Evolutionary conservation across 2,329 filamentous ascomycete genomes (phyloP).

Genomic region (Furcasterigmium furcatum): DNA sequence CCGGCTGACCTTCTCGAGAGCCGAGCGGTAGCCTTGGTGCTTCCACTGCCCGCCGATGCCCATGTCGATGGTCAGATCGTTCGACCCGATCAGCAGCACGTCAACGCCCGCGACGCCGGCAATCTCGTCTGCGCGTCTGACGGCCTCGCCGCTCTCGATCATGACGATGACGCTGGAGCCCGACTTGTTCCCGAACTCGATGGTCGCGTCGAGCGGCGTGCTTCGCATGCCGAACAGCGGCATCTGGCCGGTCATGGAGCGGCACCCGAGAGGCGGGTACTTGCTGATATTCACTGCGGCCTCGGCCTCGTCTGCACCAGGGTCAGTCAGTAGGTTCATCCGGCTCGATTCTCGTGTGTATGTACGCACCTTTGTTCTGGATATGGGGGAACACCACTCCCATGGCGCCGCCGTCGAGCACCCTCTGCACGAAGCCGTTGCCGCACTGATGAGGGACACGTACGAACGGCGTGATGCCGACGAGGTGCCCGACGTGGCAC

Average conservation of each 20-base stretch:
- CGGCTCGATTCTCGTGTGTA: too few relatives aligned
- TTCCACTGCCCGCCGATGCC: background rate
- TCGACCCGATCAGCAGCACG: slow-evolving; percentile 5
- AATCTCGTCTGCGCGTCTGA: slow-evolving; percentile 1
- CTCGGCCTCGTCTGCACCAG: slow-evolving; percentile 18
- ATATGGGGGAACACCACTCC: slow-evolving; percentile 23
- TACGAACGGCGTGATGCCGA: slow-evolving; percentile 24
- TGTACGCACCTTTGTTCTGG: slow-evolving; percentile 9
- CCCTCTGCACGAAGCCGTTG: slow-evolving; percentile 21
- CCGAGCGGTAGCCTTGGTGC: background rate
- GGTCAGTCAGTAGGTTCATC: background rate
- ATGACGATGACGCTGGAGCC: slow-evolving; percentile 3
- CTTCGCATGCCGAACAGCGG: slow-evolving; percentile 15
- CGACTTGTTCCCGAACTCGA: background rate
- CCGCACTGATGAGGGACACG: slow-evolving; percentile 24
- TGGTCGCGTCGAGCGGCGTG: slow-evolving; percentile 3
- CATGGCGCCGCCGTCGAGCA: slow-evolving; percentile 25
- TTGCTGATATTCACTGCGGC: slow-evolving; percentile 15
- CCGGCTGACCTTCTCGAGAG: background rate
- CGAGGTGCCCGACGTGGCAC: slow-evolving; percentile 16
- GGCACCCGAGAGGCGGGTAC: slow-evolving; percentile 16
- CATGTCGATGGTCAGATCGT: slow-evolving; percentile 4
- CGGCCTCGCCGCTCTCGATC: slow-evolving; percentile 4
- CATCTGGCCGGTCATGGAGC: slow-evolving; percentile 15
- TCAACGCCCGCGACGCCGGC: slow-evolving; percentile 3